Evolutionary conservation across 257 asterid genomes (phyloP).

Genomic region (Mitragyna speciosa): DNA sequence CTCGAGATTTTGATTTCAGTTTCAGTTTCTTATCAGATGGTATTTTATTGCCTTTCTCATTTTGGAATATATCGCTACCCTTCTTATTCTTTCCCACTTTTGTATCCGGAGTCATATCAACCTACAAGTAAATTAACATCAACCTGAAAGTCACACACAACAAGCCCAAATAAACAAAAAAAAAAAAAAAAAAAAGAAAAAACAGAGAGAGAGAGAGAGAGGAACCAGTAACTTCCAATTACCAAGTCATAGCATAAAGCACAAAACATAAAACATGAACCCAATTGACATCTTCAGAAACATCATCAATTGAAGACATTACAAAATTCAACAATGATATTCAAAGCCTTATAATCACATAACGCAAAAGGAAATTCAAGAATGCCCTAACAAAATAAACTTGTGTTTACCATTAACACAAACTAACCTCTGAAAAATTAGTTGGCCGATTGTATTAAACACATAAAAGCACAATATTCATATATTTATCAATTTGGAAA

Average conservation of each 20-base stretch:
- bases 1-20: conserved; percentile 36
- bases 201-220: too few relatives aligned
- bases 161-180: not conserved
- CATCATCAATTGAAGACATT: not conserved
- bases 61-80: conserved; percentile 13
- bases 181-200: not conserved
- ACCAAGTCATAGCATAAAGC: too few relatives aligned
- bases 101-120: conserved; percentile 55
- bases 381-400: not conserved
- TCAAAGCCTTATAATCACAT: not conserved
- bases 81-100: conserved; percentile 33
- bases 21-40: conserved; percentile 41
- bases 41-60: conserved; percentile 41
- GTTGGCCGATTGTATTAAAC: too few relatives aligned
- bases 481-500: not conserved
- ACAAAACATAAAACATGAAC: not conserved
- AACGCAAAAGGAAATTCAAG: not conserved
- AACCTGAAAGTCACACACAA: conserved; percentile 2
- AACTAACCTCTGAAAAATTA: not conserved
- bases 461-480: not conserved
- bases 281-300: not conserved
- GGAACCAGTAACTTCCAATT: too few relatives aligned
- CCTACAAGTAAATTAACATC: conserved; percentile 1
- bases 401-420: not conserved
- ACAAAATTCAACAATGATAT: not conserved